phyloP scores from a whole-genome alignment of 1,139 yeast species.

The Magnusiomyces paraingens region DNA sequence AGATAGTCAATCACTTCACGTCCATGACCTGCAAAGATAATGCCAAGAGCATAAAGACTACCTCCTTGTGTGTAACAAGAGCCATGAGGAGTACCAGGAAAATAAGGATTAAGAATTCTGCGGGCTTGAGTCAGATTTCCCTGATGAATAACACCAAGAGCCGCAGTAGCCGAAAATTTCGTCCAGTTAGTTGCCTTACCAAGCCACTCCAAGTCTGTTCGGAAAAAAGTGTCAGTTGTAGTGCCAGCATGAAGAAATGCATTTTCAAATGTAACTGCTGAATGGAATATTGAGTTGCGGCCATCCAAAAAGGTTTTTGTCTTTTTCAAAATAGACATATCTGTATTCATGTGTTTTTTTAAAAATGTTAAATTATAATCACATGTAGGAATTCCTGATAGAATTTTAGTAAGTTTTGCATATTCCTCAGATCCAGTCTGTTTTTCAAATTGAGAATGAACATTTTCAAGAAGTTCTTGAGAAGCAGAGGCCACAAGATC shows the following conservation, averaged over 20 bases:
- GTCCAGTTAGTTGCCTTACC: conserved; percentile 98
- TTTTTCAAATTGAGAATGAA: conserved; percentile 41
- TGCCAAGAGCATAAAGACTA: conserved; percentile 85
- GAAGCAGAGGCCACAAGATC: conserved; percentile 89
- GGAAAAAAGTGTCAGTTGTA: conserved; percentile 86
- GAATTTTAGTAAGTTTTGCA: conserved; percentile 54
- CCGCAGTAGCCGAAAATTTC: conserved; percentile 95
- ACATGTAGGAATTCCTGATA: conserved; percentile 91
- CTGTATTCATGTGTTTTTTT: conserved; percentile 82
- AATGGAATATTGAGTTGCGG: conserved; percentile 87
- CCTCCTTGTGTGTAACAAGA: conserved; percentile 86
- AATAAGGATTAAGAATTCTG: conserved; percentile 79
- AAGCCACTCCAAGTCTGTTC: conserved; percentile 90
- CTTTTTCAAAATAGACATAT: conserved; percentile 70
- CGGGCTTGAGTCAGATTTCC: conserved; percentile 92
- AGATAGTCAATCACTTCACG: conserved; percentile 78
- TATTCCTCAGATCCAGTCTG: conserved; percentile 30
- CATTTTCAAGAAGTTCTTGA: conserved; percentile 75
- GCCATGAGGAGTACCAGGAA: conserved; percentile 66
- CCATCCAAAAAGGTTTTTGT: conserved; percentile 83
- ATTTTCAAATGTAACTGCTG: conserved; percentile 91
- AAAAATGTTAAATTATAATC: conserved; percentile 87
- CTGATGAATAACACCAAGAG: conserved; percentile 93
- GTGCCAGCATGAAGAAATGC: conserved; percentile 97
- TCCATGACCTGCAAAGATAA: conserved; percentile 95